Evolutionary conservation across 1,284 basidiomycete genomes (phyloP), one percentile per base, ranked within the genome.

Genomic region (Cyathus pygmaeus): DNA sequence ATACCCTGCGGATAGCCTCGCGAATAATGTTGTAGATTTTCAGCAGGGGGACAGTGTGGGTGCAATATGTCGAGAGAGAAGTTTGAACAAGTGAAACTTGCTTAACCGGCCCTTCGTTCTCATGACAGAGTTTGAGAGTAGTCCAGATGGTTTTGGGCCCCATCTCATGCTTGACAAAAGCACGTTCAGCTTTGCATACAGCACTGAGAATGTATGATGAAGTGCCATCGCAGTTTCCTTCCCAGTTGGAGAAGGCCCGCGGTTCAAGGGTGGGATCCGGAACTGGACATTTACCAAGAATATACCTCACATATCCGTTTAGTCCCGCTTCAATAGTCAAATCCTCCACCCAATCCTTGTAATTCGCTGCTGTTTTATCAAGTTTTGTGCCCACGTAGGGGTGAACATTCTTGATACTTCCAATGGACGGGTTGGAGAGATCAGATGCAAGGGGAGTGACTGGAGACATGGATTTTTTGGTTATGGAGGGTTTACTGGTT

Each of bases 161-260:
- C 7, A 7, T n/a, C 9, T 6, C 10, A 46, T 7, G 7, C 59
- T 54, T 55, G 19, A 62, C 31, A 19, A 56, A 57, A 13, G 33
- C 51, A 24, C 49, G 19, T 46, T 60, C 58, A 2, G 29, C 33
- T 19, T 49, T 33, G 17, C 27, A 23, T 26, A 62, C 42, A 19
- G 57, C 54, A 39, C 30, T 30, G 33, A 46, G 49, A 10, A 63
- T 27, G 46, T 46, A 63, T 33, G 41, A 58, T 29, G 58, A 63
- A 11, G 55, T 44, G 30, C 55, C 47, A 24, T 30, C 21, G 29
- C 59, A 53, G 47, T 62, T 62, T n/a, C 42, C 27, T 15, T 21
- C n/a, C 61, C 61, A 62, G 50, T 62, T 62, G 36, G 46, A 27
- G n/a, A 41, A 54, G 23, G 57, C 61, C 30, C 27, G n/a, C 17